Conservation (phyloP, 2,329 filamentous ascomycete species). For the Clathrospora elynae region DNA sequence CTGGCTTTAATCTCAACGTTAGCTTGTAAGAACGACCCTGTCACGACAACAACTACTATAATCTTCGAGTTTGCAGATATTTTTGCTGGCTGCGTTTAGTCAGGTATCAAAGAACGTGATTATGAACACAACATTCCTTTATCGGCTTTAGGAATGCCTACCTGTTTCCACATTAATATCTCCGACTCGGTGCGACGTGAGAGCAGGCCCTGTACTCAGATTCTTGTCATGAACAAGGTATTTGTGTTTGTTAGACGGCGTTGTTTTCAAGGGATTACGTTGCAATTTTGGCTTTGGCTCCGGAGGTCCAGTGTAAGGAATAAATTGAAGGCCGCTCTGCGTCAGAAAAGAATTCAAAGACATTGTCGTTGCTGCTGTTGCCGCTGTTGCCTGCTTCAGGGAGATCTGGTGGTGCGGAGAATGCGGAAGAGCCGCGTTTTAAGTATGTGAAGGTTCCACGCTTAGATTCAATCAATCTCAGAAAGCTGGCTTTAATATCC, state of each 20-base stretch:
- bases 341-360: conserved; percentile 6
- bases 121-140: conserved; percentile 3
- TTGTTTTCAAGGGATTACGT: conserved; percentile 9
- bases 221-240: conserved; percentile 3
- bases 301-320: conserved; percentile 9
- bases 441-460: conserved; percentile 15
- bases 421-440: conserved; percentile 8
- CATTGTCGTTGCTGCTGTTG: not conserved
- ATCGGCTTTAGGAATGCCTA: conserved; percentile 6
- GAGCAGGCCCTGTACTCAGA: conserved; percentile 5
- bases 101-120: too few relatives aligned
- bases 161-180: conserved; percentile 7
- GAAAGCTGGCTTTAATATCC: conserved; percentile 9
- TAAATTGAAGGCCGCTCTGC: conserved; percentile 8
- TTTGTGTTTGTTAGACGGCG: conserved; percentile 4
- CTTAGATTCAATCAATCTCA: conserved; percentile 3
- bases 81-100: conserved; percentile 4
- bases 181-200: conserved; percentile 1
- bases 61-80: conserved; percentile 2
- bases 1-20: too few relatives aligned
- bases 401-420: conserved; percentile 5
- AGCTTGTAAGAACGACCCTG: too few relatives aligned
- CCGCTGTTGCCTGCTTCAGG: conserved; percentile 1
- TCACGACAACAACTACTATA: not conserved
- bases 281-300: conserved; percentile 4